These are phyloP conservation scores for Santalum album DNA, from an alignment of 164 flowering plant genomes.

Conservation along the genomic window DNA sequence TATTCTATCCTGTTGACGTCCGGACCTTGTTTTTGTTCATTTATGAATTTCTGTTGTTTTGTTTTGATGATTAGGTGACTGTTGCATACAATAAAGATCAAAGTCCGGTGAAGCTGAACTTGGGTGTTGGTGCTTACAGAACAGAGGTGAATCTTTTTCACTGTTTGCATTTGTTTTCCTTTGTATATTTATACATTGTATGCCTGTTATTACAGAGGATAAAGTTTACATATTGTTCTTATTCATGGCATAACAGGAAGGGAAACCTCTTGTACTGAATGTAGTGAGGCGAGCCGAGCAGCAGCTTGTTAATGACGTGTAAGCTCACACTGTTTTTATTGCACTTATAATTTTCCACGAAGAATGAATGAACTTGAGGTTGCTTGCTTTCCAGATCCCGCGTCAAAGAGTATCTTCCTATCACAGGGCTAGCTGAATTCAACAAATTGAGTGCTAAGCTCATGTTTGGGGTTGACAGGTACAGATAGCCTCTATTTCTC, in stretches of 20 bases:
- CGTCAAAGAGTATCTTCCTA: slow-evolving; percentile 88
- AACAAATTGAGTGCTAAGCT: slow-evolving; percentile 94
- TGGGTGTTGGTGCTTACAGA: slow-evolving; percentile 98
- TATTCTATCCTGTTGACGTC: neutral
- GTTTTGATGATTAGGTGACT: slow-evolving; percentile 57
- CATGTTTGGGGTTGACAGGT: slow-evolving; percentile 95
- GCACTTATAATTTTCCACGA: neutral
- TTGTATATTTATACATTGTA: too few relatives aligned
- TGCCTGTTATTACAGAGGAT: neutral
- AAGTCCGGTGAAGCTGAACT: slow-evolving; percentile 80
- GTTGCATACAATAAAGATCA: slow-evolving; percentile 95
- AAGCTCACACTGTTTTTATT: slow-evolving; percentile 3
- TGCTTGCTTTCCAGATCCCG: slow-evolving; percentile 42
- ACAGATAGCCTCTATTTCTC: neutral
- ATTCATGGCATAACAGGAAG: slow-evolving; percentile 48
- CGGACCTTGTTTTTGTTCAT: neutral
- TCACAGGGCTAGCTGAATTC: slow-evolving; percentile 80
- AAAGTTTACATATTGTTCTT: neutral
- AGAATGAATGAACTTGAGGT: neutral
- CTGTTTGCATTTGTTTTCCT: too few relatives aligned
- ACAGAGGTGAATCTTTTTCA: slow-evolving; percentile 55
- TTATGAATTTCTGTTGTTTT: neutral
- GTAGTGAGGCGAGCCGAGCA: slow-evolving; percentile 89
- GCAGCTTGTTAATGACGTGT: slow-evolving; percentile 58
- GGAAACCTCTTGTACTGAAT: slow-evolving; percentile 89